Percentiles rank a stretch among this genome's conserved stretches.
Evolutionary conservation across 108 stramenopile species (phyloP).

Genomic region (Ochromonas danica): DNA sequence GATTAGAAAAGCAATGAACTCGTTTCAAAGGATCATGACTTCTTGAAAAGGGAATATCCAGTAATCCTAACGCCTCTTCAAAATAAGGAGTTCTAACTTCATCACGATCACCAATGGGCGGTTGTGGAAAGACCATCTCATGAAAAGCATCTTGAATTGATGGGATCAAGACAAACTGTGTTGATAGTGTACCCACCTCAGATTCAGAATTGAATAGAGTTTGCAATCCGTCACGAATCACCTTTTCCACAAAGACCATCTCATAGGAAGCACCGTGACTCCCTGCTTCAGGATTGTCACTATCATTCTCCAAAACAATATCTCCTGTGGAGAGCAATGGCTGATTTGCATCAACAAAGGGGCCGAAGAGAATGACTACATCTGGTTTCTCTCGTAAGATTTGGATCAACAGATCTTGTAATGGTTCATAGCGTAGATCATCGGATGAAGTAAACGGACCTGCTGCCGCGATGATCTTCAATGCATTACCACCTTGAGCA

Average conservation of each 20-base stretch:
- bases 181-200: constrained; percentile 53
- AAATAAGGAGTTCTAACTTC: constrained; percentile 45
- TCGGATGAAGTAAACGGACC: constrained; percentile 88
- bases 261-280: constrained; percentile 23
- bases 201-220: constrained; percentile 64
- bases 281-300: not conserved
- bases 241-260: constrained; percentile 55
- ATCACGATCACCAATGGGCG: constrained; percentile 69
- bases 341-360: constrained; percentile 86
- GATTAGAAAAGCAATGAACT: constrained; percentile 62
- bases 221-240: constrained; percentile 54
- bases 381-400: constrained; percentile 69
- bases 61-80: constrained; percentile 52
- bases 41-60: constrained; percentile 55
- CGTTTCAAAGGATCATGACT: constrained; percentile 44
- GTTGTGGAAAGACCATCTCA: constrained; percentile 82
- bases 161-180: constrained; percentile 89
- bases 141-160: constrained; percentile 85
- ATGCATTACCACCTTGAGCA: constrained; percentile 48
- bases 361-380: constrained; percentile 85
- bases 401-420: constrained; percentile 71
- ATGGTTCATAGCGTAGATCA: constrained; percentile 79
- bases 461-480: constrained; percentile 70
- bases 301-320: not conserved
- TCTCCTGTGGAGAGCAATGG: constrained; percentile 63